These are phyloP conservation scores for Lactuca sativa DNA, from an alignment of 129 eudicot species.

Conservation along the genomic window DNA sequence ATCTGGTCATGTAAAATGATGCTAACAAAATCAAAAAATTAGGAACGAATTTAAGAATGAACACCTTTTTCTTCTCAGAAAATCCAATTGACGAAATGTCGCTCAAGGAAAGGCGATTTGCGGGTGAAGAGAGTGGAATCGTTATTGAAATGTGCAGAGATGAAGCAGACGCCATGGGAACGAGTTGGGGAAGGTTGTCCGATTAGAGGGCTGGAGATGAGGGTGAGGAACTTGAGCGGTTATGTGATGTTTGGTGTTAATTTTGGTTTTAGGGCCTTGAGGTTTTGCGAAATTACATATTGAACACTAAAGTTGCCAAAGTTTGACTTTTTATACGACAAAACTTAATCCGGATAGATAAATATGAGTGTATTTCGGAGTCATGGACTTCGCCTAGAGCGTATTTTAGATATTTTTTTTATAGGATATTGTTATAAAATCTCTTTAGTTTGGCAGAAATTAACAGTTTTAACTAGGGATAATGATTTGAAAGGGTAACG, in stretches of 20 bases:
- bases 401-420: too few relatives aligned
- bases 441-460: too few relatives aligned
- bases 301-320: background rate
- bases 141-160: slow-evolving; percentile 12
- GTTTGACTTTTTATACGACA: background rate
- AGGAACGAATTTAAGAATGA: background rate
- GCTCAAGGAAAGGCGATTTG: slow-evolving; percentile 1
- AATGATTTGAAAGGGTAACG: too few relatives aligned
- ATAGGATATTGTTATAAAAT: too few relatives aligned
- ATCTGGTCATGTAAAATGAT: background rate
- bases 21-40: slow-evolving; percentile 14
- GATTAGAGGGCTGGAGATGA: slow-evolving; percentile 5
- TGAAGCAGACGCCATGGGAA: slow-evolving; percentile 29
- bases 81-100: slow-evolving; percentile 8
- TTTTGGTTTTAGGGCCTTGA: slow-evolving; percentile 10
- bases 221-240: slow-evolving; percentile 22
- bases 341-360: background rate
- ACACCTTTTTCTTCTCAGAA: slow-evolving; percentile 22
- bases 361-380: too few relatives aligned
- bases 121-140: slow-evolving; percentile 10
- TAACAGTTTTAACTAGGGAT: too few relatives aligned
- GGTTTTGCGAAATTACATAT: background rate
- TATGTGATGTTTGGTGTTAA: slow-evolving; percentile 18
- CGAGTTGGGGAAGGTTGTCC: slow-evolving; percentile 3
- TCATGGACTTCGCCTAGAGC: too few relatives aligned